Evolutionary conservation across 2,329 filamentous ascomycete genomes (phyloP).

Genomic region (Cladosporium sp.): DNA sequence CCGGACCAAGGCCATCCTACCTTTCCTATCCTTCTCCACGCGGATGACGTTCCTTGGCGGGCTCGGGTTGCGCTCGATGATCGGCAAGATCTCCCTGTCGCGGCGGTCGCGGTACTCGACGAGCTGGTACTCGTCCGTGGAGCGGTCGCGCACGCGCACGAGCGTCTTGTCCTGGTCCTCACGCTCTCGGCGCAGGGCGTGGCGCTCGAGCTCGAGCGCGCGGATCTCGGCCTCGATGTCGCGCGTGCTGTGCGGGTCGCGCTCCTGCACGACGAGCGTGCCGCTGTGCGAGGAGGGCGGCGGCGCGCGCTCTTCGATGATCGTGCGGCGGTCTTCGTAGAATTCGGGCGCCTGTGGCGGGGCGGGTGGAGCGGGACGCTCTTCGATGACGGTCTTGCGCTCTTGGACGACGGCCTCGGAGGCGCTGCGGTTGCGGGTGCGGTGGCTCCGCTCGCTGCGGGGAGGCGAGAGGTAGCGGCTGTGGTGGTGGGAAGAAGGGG

Average conservation of each 20-base stretch:
- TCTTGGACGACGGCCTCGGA: constrained; percentile 23
- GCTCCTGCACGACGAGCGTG: constrained; percentile 44
- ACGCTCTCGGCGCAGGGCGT: constrained; percentile 52
- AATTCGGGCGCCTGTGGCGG: constrained; percentile 21
- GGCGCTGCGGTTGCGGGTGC: constrained; percentile 19
- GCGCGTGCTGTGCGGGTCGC: constrained; percentile 44
- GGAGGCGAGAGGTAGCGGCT: constrained; percentile 10
- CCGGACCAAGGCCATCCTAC: constrained; percentile 85
- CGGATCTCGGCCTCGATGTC: constrained; percentile 69
- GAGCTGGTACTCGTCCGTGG: constrained; percentile 44
- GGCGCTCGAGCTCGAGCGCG: constrained; percentile 61
- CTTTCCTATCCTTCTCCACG: constrained; percentile 87
- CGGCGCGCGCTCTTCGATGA: constrained; percentile 25
- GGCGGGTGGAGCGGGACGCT: constrained; percentile 15
- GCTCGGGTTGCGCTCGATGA: constrained; percentile 38
- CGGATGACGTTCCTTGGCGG: constrained; percentile 52
- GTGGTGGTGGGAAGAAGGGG: not conserved
- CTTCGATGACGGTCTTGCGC: constrained; percentile 25
- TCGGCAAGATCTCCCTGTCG: constrained; percentile 56
- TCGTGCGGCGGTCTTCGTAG: constrained; percentile 26
- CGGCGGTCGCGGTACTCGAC: constrained; percentile 48
- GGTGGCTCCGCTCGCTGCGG: constrained; percentile 14
- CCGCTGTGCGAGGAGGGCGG: constrained; percentile 10
- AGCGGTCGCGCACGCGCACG: constrained; percentile 37
- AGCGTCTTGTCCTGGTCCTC: constrained; percentile 33